Percentiles rank a stretch among this genome's conserved stretches.
phyloP scores from a whole-genome alignment of 2,329 filamentous ascomycete genomes.

The Trichophyton rubrum region DNA sequence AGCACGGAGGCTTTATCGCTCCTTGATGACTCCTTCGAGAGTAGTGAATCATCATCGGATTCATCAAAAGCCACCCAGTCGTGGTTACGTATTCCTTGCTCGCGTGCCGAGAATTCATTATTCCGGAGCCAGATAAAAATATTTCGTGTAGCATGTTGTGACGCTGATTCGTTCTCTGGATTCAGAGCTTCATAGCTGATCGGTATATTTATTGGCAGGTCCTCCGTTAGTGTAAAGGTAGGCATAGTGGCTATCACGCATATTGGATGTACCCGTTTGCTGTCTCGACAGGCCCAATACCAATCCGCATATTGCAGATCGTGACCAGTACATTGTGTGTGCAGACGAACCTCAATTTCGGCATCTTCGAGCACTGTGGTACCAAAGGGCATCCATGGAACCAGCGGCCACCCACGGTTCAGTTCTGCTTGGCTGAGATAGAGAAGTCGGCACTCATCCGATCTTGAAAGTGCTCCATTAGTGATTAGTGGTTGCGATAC shows the following conservation, averaged over 20 bases:
- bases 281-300: constrained; percentile 8
- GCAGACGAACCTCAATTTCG: constrained; percentile 21
- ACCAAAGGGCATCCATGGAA: constrained; percentile 22
- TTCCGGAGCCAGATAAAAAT: constrained; percentile 22
- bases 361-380: constrained; percentile 18
- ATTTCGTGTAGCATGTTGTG: constrained; percentile 21
- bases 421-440: constrained; percentile 17
- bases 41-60: constrained; percentile 6
- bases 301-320: constrained; percentile 12
- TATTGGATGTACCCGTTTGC: not conserved
- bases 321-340: constrained; percentile 19
- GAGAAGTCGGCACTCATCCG: constrained; percentile 21
- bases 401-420: constrained; percentile 16
- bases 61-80: constrained; percentile 10
- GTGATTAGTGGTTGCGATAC: constrained; percentile 9
- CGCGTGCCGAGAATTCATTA: constrained; percentile 11
- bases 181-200: constrained; percentile 8
- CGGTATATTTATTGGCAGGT: not conserved
- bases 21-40: not conserved
- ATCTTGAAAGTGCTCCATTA: not conserved
- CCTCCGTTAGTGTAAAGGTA: not conserved
- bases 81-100: constrained; percentile 8
- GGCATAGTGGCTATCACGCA: not conserved
- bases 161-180: constrained; percentile 9
- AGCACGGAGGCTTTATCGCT: not conserved